Base-by-base conservation (phyloP, 768 basidiomycete genomes). In the Cyathus striatus region DNA sequence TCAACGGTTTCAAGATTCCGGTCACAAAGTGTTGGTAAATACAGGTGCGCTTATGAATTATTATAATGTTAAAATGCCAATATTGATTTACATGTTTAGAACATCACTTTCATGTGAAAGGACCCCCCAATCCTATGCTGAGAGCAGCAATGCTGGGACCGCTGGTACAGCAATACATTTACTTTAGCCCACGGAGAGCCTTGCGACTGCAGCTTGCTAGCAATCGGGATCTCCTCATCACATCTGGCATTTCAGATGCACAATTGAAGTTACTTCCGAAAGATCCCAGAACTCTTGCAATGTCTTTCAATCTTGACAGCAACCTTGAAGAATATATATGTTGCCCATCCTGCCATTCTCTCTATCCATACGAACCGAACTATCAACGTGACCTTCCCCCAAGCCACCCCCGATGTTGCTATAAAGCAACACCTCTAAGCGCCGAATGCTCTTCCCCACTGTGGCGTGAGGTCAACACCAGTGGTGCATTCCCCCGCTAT, bases 291-390 rank as follows among this genome's bases (percentile, higher is more conserved):
- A 49, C 57, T 1, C 30, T 39, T 17, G 23, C 44, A 6, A 33
- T 30, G 3, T 41, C 27, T 6, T 51, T 57, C 13, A 26, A 47
- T 41, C 42, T 65, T 4, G 57, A 62, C 32, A 54, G 61, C 1
- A 39, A 53, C 13, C 50, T 49, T 1, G 39, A 33, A 0, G 35
- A 43, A 13, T 60, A 49, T 42, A 9, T 61, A 0, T 48, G 36
- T 17, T 65, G 63, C 35, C 50, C 57, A 2, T 38, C 1, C 0
- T 65, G 62, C 38, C 54, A 52, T 38, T 42, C 32, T 6, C 41
- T 61, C 2, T 55, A 51, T 30, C 50, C 55, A 4, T 48, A 50
- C 26, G n/a, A 6, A 13, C 36, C 26, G 5, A 6, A n/a, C 21
- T 23, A 33, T 34, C 38, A 32, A 36, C 21, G 46, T 34, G 9